Conservation (phyloP, 148 eudicot genomes). For the Rhododendron kiyosumense region DNA sequence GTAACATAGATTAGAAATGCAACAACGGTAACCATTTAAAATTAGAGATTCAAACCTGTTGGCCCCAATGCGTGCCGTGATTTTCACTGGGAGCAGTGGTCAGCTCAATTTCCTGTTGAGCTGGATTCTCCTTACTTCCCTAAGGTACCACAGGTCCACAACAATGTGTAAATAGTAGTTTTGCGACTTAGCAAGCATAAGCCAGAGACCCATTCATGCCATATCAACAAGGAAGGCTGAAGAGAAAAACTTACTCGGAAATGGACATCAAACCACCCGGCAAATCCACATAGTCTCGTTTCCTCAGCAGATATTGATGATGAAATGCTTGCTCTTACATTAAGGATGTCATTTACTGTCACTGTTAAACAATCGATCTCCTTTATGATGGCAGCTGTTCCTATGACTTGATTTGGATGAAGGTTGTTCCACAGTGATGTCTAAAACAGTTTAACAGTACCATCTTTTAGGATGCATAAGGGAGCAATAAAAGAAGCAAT, state of each 20-base stretch:
- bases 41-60: conserved; percentile 57
- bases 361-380: conserved; percentile 85
- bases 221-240: background rate
- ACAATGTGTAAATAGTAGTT: background rate
- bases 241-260: conserved; percentile 67
- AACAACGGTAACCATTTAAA: background rate
- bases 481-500: background rate
- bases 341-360: conserved; percentile 63
- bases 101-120: conserved; percentile 63
- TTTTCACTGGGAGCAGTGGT: conserved; percentile 79
- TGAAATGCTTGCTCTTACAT: conserved; percentile 45
- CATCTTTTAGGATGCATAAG: conserved; percentile 6
- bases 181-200: background rate
- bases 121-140: conserved; percentile 78
- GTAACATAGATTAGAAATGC: background rate
- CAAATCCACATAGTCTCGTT: conserved; percentile 70
- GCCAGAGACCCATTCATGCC: background rate
- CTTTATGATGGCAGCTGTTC: conserved; percentile 55
- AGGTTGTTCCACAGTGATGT: conserved; percentile 92
- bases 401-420: conserved; percentile 85
- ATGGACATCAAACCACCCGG: conserved; percentile 99
- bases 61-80: conserved; percentile 94
- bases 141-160: conserved; percentile 16
- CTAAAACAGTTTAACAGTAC: conserved; percentile 29
- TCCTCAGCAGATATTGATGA: conserved; percentile 50